phyloP scores from a whole-genome alignment of 2,329 filamentous ascomycete genomes.

The Gyromitra esculenta region DNA sequence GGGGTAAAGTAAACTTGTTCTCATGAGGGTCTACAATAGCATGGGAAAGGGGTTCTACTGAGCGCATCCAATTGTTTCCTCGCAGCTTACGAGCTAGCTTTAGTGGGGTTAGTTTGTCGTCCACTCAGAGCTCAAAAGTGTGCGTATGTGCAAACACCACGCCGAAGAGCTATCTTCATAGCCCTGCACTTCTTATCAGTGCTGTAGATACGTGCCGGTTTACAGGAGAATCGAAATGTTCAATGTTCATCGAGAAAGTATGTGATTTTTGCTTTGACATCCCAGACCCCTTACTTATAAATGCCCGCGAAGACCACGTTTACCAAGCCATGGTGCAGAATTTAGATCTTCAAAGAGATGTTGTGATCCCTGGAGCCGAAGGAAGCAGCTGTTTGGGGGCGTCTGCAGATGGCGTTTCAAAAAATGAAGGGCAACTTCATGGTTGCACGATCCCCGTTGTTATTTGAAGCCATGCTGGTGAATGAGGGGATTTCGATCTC shows the following conservation, averaged over 20 bases:
- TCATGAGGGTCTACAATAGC: slow-evolving; percentile 3
- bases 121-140: slow-evolving; percentile 18
- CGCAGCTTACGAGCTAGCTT: slow-evolving; percentile 9
- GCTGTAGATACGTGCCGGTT: slow-evolving; percentile 8
- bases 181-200: slow-evolving; percentile 30
- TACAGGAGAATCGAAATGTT: slow-evolving; percentile 35
- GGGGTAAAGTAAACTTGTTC: slow-evolving; percentile 1
- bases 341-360: slow-evolving; percentile 6
- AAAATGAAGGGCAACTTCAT: slow-evolving; percentile 16
- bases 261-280: slow-evolving; percentile 23
- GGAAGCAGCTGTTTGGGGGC: slow-evolving; percentile 5
- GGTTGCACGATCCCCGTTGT: slow-evolving; percentile 44
- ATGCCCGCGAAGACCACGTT: slow-evolving; percentile 20
- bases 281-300: slow-evolving; percentile 21
- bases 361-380: slow-evolving; percentile 22
- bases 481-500: slow-evolving; percentile 36
- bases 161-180: slow-evolving; percentile 18
- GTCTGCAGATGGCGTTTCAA: slow-evolving; percentile 40
- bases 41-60: background rate
- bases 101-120: slow-evolving; percentile 22
- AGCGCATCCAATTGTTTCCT: slow-evolving; percentile 17
- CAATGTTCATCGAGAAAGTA: slow-evolving; percentile 42
- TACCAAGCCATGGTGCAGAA: background rate
- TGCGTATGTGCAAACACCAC: slow-evolving; percentile 28
- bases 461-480: slow-evolving; percentile 6